Evolutionary conservation across 768 basidiomycete genomes (phyloP).

Genomic region (Porphyrellus cyaneotinctus): DNA sequence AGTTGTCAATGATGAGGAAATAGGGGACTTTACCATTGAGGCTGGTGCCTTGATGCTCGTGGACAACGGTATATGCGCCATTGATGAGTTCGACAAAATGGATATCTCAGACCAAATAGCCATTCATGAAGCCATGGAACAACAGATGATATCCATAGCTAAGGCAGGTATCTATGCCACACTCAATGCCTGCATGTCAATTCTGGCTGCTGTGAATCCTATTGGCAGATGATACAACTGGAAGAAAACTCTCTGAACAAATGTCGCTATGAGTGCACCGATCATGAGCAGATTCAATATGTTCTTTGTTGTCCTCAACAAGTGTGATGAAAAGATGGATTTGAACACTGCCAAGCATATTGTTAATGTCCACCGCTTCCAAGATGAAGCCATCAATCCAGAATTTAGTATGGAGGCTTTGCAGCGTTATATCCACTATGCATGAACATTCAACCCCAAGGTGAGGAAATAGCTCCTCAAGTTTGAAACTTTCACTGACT

Average conservation of each 20-base stretch:
- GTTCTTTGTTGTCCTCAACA: slow-evolving; percentile 97
- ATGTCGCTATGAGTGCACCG: slow-evolving; percentile 96
- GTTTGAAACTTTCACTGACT: slow-evolving; percentile 5
- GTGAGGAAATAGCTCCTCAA: slow-evolving; percentile 37
- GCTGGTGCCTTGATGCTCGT: slow-evolving; percentile 99
- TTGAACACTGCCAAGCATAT: slow-evolving; percentile 94
- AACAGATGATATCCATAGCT: slow-evolving; percentile 98
- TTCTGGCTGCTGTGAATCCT: slow-evolving; percentile 97
- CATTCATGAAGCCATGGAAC: slow-evolving; percentile 99
- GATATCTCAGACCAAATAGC: slow-evolving; percentile 97
- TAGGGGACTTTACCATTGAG: slow-evolving; percentile 99
- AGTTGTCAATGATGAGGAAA: slow-evolving; percentile 97
- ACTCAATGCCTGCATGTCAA: slow-evolving; percentile 94
- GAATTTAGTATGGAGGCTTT: slow-evolving; percentile 97
- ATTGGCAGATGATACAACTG: slow-evolving; percentile 95
- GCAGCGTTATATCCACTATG: slow-evolving; percentile 95
- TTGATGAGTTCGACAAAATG: slow-evolving; percentile 99
- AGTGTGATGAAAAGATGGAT: slow-evolving; percentile 91
- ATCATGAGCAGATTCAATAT: slow-evolving; percentile 99
- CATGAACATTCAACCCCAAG: slow-evolving; percentile 96
- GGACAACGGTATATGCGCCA: slow-evolving; percentile 99
- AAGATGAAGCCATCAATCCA: slow-evolving; percentile 90
- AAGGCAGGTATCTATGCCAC: slow-evolving; percentile 99
- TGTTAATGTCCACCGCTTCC: slow-evolving; percentile 94
- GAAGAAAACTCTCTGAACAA: slow-evolving; percentile 86